phyloP scores from a whole-genome alignment of 2,329 filamentous ascomycete genomes.

The Fusarium sp. region DNA sequence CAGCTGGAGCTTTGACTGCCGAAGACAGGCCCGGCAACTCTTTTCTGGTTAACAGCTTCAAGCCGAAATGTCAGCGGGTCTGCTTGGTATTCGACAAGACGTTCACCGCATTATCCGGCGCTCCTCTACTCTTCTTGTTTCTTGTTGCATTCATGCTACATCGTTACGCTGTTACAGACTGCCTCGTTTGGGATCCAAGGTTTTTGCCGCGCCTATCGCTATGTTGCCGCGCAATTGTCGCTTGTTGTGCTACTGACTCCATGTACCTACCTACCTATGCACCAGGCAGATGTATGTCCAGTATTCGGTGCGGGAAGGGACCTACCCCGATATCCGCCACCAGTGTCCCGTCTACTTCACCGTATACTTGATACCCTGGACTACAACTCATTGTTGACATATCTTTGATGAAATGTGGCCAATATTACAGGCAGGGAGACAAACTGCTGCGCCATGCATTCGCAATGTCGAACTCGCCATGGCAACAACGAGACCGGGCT shows the following conservation, averaged over 20 bases:
- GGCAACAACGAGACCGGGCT: not conserved
- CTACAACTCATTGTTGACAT: too few relatives aligned
- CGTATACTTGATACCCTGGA: too few relatives aligned
- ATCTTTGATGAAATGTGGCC: too few relatives aligned
- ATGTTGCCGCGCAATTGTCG: too few relatives aligned
- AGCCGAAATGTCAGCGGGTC: slow-evolving; percentile 21
- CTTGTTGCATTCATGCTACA: not conserved
- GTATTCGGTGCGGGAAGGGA: not conserved
- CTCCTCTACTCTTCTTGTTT: slow-evolving; percentile 15
- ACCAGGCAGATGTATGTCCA: too few relatives aligned
- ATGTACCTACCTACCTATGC: too few relatives aligned
- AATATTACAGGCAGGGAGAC: not conserved
- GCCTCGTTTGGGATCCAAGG: slow-evolving; percentile 8
- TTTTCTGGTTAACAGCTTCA: slow-evolving; percentile 26
- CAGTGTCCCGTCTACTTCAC: too few relatives aligned
- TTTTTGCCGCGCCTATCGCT: slow-evolving; percentile 27
- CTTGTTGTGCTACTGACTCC: too few relatives aligned
- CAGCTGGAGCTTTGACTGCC: slow-evolving; percentile 20
- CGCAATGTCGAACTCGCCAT: slow-evolving; percentile 9
- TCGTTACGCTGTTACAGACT: slow-evolving; percentile 2
- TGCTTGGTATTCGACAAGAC: slow-evolving; percentile 7
- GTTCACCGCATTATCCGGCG: slow-evolving; percentile 26
- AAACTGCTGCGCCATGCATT: slow-evolving; percentile 8
- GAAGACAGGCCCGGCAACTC: slow-evolving; percentile 1
- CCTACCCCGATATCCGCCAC: too few relatives aligned